Conservation (phyloP, 306 rosid genomes). For the Acacia melanoxylon region DNA sequence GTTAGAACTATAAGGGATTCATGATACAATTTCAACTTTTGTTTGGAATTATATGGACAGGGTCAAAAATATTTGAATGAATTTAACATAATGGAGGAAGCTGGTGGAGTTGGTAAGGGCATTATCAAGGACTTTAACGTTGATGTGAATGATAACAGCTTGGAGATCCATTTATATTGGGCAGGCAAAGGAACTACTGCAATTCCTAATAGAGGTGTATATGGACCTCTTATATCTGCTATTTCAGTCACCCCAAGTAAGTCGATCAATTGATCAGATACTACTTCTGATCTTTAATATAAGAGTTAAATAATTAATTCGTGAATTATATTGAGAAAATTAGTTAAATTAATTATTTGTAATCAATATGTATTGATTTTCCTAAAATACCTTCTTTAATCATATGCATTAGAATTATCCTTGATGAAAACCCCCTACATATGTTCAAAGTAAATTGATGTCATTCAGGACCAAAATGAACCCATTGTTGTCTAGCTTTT, state of each 20-base stretch:
- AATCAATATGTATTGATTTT: no score
- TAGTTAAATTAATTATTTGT: no score
- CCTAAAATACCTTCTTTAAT: no score
- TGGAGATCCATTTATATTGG: slow-evolving; percentile 83
- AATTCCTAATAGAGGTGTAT: slow-evolving; percentile 66
- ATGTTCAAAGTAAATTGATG: no score
- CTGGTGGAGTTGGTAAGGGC: slow-evolving; percentile 65
- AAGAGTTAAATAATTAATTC: no score
- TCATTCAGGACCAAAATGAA: no score
- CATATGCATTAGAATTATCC: no score
- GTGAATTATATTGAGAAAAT: no score
- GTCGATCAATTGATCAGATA: background rate
- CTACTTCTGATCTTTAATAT: no score
- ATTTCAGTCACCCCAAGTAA: slow-evolving; percentile 68
- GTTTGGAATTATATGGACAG: slow-evolving; percentile 28
- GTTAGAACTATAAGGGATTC: no score
- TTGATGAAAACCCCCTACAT: no score
- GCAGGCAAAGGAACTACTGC: slow-evolving; percentile 86
- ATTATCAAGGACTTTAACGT: slow-evolving; percentile 37
- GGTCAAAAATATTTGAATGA: slow-evolving; percentile 51
- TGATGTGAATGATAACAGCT: slow-evolving; percentile 50
- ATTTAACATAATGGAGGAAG: slow-evolving; percentile 63
- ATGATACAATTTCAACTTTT: background rate
- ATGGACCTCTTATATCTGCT: slow-evolving; percentile 90
- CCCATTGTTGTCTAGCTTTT: no score